phyloP scores from a whole-genome alignment of 768 basidiomycete genomes.

The Coprinopsis strossmayeri region DNA sequence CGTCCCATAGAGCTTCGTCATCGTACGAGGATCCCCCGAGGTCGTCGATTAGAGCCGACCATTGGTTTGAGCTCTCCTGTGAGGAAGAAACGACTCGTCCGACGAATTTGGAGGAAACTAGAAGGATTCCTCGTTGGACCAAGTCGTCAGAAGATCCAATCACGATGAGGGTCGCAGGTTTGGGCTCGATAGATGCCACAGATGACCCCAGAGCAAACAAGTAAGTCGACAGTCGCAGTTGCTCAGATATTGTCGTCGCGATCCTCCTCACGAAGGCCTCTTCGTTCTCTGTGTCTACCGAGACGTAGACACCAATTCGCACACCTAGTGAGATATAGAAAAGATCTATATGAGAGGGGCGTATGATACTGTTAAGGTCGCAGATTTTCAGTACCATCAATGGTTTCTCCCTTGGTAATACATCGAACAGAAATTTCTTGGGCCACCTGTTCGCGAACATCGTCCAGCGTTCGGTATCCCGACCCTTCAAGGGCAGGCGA shows the following conservation, averaged over 20 bases:
- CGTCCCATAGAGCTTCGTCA: slow-evolving; percentile 61
- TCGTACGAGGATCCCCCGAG: slow-evolving; percentile 53
- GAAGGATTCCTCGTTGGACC: slow-evolving; percentile 61
- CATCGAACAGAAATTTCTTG: slow-evolving; percentile 48
- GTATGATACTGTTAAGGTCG: background rate
- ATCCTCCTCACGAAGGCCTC: slow-evolving; percentile 51
- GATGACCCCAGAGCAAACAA: slow-evolving; percentile 53
- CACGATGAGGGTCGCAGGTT: slow-evolving; percentile 46
- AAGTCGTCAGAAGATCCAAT: slow-evolving; percentile 48
- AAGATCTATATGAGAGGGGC: background rate
- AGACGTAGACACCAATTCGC: slow-evolving; percentile 53
- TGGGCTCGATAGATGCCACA: slow-evolving; percentile 20
- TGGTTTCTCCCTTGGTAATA: slow-evolving; percentile 38
- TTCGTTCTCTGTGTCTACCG: slow-evolving; percentile 39
- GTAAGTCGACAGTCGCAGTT: slow-evolving; percentile 32
- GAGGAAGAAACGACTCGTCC: slow-evolving; percentile 30
- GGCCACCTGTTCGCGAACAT: slow-evolving; percentile 55
- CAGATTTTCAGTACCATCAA: slow-evolving; percentile 32
- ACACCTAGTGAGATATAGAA: slow-evolving; percentile 26
- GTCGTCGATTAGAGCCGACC: slow-evolving; percentile 47
- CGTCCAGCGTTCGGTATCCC: slow-evolving; percentile 44
- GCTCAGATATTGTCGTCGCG: slow-evolving; percentile 38
- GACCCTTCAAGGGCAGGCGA: background rate
- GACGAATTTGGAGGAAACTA: slow-evolving; percentile 64
- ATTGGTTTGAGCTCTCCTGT: slow-evolving; percentile 15